phyloP scores from a whole-genome alignment of 352 stramenopile genomes.

The Phytophthora litchii region DNA sequence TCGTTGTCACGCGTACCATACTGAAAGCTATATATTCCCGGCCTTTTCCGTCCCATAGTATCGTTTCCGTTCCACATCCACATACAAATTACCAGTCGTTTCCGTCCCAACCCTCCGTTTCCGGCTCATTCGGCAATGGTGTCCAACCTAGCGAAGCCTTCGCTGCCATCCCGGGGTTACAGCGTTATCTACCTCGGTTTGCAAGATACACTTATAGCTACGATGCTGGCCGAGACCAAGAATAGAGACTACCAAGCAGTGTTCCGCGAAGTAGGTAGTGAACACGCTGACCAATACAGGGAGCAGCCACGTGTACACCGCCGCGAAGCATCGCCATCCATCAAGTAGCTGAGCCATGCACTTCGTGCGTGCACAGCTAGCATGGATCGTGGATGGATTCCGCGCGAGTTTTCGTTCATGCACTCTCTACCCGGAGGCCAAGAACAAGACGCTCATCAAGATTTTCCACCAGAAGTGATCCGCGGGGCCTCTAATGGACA shows the following conservation, averaged over 20 bases:
- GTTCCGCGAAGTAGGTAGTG: neutral
- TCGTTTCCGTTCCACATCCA: neutral
- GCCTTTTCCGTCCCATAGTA: neutral
- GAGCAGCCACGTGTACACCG: neutral
- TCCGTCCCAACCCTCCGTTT: neutral
- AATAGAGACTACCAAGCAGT: too few species aligned
- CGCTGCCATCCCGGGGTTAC: too few species aligned
- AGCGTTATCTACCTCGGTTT: too few species aligned
- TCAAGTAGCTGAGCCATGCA: neutral
- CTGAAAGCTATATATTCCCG: too few species aligned
- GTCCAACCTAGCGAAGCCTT: neutral
- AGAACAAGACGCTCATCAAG: neutral
- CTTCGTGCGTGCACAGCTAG: neutral
- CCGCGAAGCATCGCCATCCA: neutral
- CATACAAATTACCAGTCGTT: neutral
- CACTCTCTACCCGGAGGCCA: neutral
- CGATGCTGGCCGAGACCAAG: too few species aligned
- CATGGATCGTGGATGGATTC: neutral
- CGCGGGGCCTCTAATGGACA: neutral
- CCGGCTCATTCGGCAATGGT: neutral
- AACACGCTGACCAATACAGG: conserved; percentile 1
- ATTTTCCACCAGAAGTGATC: neutral
- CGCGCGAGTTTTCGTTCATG: neutral
- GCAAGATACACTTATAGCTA: too few species aligned
- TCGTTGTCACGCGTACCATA: too few species aligned